A percentile compares a stretch with the other conserved stretches of the same genome.
Conservation (phyloP, 108 stramenopile genomes). For the Cylindrotheca closterium region DNA sequence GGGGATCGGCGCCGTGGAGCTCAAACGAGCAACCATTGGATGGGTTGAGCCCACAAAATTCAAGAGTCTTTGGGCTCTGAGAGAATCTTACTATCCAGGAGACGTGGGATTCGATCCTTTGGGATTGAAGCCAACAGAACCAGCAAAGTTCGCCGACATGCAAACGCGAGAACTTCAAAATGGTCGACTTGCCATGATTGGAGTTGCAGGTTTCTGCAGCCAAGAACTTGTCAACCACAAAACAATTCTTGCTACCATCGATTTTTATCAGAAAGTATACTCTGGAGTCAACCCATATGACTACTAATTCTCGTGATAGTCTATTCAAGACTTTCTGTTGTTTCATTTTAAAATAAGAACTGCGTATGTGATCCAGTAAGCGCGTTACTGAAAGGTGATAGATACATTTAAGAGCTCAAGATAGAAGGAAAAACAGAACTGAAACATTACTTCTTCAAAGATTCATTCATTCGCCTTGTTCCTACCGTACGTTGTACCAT, state of each 20-base stretch:
- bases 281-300: background rate
- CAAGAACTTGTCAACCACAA: conserved; percentile 85
- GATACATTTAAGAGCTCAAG: too few relatives aligned
- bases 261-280: background rate
- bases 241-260: conserved; percentile 37
- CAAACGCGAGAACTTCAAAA: conserved; percentile 87
- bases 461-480: too few relatives aligned
- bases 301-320: too few relatives aligned
- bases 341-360: too few relatives aligned
- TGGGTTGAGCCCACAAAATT: conserved; percentile 67
- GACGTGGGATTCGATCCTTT: conserved; percentile 89
- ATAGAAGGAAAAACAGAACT: too few relatives aligned
- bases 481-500: too few relatives aligned
- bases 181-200: conserved; percentile 87
- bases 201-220: conserved; percentile 61
- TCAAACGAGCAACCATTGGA: conserved; percentile 60
- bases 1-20: conserved; percentile 60
- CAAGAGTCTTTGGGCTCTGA: conserved; percentile 42
- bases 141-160: conserved; percentile 57
- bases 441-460: too few relatives aligned
- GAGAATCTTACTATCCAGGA: conserved; percentile 80
- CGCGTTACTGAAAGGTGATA: too few relatives aligned
- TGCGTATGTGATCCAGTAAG: too few relatives aligned
- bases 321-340: too few relatives aligned
- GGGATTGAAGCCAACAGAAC: conserved; percentile 68